Conservation (phyloP, 345 rosid species). For the Lepidium sativum region DNA sequence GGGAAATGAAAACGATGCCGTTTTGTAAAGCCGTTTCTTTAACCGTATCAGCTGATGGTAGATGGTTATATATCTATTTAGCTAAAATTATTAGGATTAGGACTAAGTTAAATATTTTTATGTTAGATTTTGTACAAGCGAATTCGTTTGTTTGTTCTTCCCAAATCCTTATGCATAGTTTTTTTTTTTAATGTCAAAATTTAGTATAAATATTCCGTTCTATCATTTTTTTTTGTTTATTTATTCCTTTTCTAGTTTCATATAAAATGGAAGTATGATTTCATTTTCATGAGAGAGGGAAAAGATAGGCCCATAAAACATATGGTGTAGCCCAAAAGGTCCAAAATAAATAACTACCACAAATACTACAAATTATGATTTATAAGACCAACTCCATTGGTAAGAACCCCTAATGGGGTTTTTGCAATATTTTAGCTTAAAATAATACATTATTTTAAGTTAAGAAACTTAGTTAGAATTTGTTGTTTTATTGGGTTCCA, state of each 20-base stretch:
- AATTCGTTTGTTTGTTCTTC: constrained; percentile 23
- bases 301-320: background rate
- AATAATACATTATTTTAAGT: no score
- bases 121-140: constrained; percentile 8
- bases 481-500: no score
- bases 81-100: background rate
- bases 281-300: background rate
- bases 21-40: constrained; percentile 23
- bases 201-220: background rate
- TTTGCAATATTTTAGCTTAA: no score
- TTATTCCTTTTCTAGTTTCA: background rate
- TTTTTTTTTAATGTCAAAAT: background rate
- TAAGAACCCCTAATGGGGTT: no score
- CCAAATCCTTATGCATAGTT: background rate
- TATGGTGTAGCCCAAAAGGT: background rate
- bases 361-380: no score
- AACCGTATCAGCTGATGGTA: constrained; percentile 4
- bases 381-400: no score
- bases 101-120: constrained; percentile 12
- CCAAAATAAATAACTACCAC: background rate
- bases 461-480: no score
- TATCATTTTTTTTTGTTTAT: background rate
- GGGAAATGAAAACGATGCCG: constrained; percentile 17
- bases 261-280: background rate
- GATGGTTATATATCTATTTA: constrained; percentile 13